Evolutionary conservation across 2,329 filamentous ascomycete genomes (phyloP).

Genomic region (Polytolypa hystricis): DNA sequence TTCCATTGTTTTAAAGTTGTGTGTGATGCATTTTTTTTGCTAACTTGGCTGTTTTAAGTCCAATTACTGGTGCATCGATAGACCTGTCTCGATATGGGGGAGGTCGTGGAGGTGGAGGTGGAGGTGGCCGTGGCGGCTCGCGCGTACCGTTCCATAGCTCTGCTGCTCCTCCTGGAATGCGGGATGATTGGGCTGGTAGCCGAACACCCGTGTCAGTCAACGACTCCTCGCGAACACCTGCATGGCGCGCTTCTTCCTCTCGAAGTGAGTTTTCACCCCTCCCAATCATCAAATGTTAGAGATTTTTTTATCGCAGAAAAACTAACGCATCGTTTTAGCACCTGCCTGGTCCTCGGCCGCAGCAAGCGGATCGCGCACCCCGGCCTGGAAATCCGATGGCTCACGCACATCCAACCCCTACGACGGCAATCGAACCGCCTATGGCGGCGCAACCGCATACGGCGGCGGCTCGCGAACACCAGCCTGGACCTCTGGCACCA

Average conservation of each 20-base stretch:
- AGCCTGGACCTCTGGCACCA: constrained; percentile 66
- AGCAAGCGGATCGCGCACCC: constrained; percentile 37
- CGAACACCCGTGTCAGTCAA: constrained; percentile 55
- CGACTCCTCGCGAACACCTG: constrained; percentile 59
- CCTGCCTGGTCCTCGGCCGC: constrained; percentile 32
- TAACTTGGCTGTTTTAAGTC: too few species aligned
- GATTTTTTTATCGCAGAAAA: neutral
- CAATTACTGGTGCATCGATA: constrained; percentile 64
- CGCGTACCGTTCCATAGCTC: constrained; percentile 39
- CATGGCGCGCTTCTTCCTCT: constrained; percentile 46
- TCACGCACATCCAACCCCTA: constrained; percentile 49
- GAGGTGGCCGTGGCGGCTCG: constrained; percentile 30
- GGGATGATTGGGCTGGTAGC: constrained; percentile 52
- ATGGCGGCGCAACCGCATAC: constrained; percentile 45
- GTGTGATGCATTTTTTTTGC: constrained; percentile 12
- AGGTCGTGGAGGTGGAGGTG: constrained; percentile 38
- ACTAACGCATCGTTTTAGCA: constrained; percentile 16
- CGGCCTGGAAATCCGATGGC: constrained; percentile 47
- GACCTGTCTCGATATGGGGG: constrained; percentile 47
- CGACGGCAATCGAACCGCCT: constrained; percentile 60
- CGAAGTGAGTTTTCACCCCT: constrained; percentile 44
- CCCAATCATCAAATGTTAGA: neutral
- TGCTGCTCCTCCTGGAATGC: constrained; percentile 31
- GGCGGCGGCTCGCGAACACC: constrained; percentile 53
- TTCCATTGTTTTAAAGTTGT: constrained; percentile 2